A percentile compares a stretch with the other conserved stretches of the same genome.
phyloP scores from a whole-genome alignment of 768 basidiomycete species.

The Albatrellus ellisii region DNA sequence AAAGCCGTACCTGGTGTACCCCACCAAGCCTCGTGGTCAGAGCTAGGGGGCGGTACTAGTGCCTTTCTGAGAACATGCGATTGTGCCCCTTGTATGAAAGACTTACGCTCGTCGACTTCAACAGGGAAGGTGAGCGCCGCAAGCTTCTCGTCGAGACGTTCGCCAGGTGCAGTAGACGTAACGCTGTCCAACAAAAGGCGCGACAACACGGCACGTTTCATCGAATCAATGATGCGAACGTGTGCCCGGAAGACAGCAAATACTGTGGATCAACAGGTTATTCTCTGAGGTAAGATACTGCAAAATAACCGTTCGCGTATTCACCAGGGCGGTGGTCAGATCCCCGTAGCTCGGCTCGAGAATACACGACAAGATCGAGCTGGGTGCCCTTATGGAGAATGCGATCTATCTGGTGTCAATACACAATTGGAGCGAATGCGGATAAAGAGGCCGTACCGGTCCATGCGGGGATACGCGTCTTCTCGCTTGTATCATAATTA shows the following conservation, averaged over 20 bases:
- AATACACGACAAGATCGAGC: conserved; percentile 69
- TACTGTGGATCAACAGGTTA: conserved; percentile 30
- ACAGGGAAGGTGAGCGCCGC: conserved; percentile 41
- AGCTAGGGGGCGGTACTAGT: conserved; percentile 86
- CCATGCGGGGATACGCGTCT: conserved; percentile 94
- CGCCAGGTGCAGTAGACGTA: conserved; percentile 46
- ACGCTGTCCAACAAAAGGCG: conserved; percentile 55
- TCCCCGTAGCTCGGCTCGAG: conserved; percentile 71
- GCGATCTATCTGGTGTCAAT: conserved; percentile 49
- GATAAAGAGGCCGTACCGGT: conserved; percentile 46
- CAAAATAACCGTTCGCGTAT: conserved; percentile 1
- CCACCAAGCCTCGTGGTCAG: conserved; percentile 74
- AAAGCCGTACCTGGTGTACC: conserved; percentile 39
- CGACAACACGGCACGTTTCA: conserved; percentile 59
- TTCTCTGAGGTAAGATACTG: not conserved
- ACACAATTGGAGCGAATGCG: conserved; percentile 8
- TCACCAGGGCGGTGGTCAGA: conserved; percentile 93
- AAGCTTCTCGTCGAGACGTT: conserved; percentile 60
- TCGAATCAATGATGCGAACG: conserved; percentile 66
- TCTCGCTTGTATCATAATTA: conserved; percentile 90
- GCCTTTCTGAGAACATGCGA: conserved; percentile 7
- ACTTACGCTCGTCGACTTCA: conserved; percentile 28
- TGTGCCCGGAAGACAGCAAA: conserved; percentile 73
- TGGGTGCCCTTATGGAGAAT: conserved; percentile 68
- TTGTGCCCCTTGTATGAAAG: not conserved